These are phyloP conservation scores for Cokeromyces recurvatus DNA, from an alignment of 371 early-diverging fungal genomes.

Conservation along the genomic window DNA sequence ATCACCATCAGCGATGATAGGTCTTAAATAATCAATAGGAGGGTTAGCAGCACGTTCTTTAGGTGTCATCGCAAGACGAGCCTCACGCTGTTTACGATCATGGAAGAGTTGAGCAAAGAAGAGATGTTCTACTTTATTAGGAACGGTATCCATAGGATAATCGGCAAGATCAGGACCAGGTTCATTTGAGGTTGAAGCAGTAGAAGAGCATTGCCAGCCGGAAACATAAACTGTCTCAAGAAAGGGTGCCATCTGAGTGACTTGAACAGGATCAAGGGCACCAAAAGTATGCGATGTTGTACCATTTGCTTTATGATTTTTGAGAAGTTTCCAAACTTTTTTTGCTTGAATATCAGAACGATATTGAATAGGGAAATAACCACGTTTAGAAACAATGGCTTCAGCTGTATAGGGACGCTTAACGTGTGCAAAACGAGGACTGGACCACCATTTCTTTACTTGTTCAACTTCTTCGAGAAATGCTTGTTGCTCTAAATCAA, in stretches of 20 bases:
- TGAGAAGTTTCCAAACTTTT: slow-evolving; percentile 87
- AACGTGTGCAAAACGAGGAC: slow-evolving; percentile 75
- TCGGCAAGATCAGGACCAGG: slow-evolving; percentile 98
- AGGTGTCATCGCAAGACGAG: slow-evolving; percentile 67
- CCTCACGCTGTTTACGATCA: slow-evolving; percentile 94
- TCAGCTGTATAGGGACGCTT: slow-evolving; percentile 91
- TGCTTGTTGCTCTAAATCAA: slow-evolving; percentile 55
- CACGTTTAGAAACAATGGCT: slow-evolving; percentile 86
- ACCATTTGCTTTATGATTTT: slow-evolving; percentile 70
- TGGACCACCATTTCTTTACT: slow-evolving; percentile 87
- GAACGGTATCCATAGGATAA: slow-evolving; percentile 98
- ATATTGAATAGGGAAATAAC: slow-evolving; percentile 70
- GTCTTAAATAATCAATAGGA: slow-evolving; percentile 86
- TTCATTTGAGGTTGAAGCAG: slow-evolving; percentile 94
- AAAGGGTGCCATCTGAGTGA: slow-evolving; percentile 95
- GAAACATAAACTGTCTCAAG: slow-evolving; percentile 96
- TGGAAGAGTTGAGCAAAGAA: slow-evolving; percentile 97
- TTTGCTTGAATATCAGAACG: slow-evolving; percentile 87
- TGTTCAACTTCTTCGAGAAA: slow-evolving; percentile 76
- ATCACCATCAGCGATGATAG: slow-evolving; percentile 97
- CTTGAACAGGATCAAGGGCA: slow-evolving; percentile 89
- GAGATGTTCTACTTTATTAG: slow-evolving; percentile 97
- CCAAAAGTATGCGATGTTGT: slow-evolving; percentile 94
- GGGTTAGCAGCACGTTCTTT: slow-evolving; percentile 70
- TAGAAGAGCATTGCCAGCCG: slow-evolving; percentile 97